Evolutionary conservation across 208 protist genomes (phyloP).

Genomic region (Trypanosoma melophagium): DNA sequence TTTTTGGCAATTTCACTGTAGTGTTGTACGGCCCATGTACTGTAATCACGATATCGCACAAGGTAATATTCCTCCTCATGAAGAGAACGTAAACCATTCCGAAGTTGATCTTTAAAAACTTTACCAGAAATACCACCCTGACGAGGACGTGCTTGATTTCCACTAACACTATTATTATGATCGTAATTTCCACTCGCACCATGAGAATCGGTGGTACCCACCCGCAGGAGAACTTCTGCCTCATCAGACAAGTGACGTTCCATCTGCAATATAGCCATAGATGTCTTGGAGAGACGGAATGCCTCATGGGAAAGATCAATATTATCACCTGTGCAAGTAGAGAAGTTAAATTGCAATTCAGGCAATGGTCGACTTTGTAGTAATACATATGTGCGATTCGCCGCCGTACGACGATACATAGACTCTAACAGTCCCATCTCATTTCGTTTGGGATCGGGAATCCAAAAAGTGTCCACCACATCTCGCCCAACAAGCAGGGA

Average conservation of each 20-base stretch:
- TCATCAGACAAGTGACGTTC: slow-evolving; percentile 47
- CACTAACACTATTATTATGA: slow-evolving; percentile 10
- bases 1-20: slow-evolving; percentile 58
- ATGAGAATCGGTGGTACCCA: not conserved
- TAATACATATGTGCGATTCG: slow-evolving; percentile 57
- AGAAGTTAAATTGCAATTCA: slow-evolving; percentile 81
- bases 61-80: slow-evolving; percentile 86
- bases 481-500: slow-evolving; percentile 32
- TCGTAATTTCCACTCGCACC: slow-evolving; percentile 6
- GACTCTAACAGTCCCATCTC: slow-evolving; percentile 73
- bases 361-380: slow-evolving; percentile 65
- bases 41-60: slow-evolving; percentile 84
- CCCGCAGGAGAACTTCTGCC: slow-evolving; percentile 19
- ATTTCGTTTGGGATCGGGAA: slow-evolving; percentile 49
- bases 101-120: slow-evolving; percentile 60
- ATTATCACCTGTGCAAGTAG: slow-evolving; percentile 63
- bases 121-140: slow-evolving; percentile 41
- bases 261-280: slow-evolving; percentile 73
- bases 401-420: slow-evolving; percentile 48
- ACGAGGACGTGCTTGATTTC: not conserved
- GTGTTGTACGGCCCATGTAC: slow-evolving; percentile 52
- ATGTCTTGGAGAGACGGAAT: slow-evolving; percentile 77
- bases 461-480: slow-evolving; percentile 63
- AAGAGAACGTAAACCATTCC: slow-evolving; percentile 53
- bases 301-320: slow-evolving; percentile 77